Base-by-base conservation (phyloP, 2,329 filamentous ascomycete species). In the Onygena corvina region DNA sequence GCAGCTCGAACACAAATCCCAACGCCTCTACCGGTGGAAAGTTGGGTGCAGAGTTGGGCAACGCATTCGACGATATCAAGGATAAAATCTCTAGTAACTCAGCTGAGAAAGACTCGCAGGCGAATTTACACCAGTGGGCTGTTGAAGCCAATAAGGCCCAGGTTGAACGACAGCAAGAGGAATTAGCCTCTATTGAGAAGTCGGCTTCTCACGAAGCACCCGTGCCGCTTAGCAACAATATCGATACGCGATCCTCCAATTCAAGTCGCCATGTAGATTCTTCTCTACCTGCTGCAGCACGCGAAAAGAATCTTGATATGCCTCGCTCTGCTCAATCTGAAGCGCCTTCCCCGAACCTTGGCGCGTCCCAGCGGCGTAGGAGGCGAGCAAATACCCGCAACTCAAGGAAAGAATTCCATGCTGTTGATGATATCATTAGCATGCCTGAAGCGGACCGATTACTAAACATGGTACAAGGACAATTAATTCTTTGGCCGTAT, bases 401-500 rank as follows among this genome's bases (percentile, higher is more conserved):
- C 35, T 71, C 68, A n/a, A 67, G 66, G 55, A 61, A 67, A 18
- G 70, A 72, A 18, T 71, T 73, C 54, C 67, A 65, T 54, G 69
- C 76, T 11, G 70, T 75, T 1, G 89, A 94, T 53, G 87, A 94
- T 47, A 71, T 95, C 56, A 74, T 95, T 48, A 75, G 77, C 23
- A 79, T 78, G 49, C 75, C 76, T 4, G 86, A 93, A 56, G 86
- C 88, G 1, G 89, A 94, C 63, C 83, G 86, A 58, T 68, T 96
- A 57, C 71, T 95, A 56, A 77, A 79, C 54, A 70, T 92, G 70
- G 77, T 92, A 21, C 90, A 96, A 65, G 92, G 92, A 1, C 81
- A 89, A 63, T 66, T 98, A 47, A 89, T 98, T 21, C 72, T 86
- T 55, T 98, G 93, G 73, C 92, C 92, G 4, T 94, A 96, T 66